Conservation (phyloP, 2,329 filamentous ascomycete species). For the Pyricularia pennisetigena region DNA sequence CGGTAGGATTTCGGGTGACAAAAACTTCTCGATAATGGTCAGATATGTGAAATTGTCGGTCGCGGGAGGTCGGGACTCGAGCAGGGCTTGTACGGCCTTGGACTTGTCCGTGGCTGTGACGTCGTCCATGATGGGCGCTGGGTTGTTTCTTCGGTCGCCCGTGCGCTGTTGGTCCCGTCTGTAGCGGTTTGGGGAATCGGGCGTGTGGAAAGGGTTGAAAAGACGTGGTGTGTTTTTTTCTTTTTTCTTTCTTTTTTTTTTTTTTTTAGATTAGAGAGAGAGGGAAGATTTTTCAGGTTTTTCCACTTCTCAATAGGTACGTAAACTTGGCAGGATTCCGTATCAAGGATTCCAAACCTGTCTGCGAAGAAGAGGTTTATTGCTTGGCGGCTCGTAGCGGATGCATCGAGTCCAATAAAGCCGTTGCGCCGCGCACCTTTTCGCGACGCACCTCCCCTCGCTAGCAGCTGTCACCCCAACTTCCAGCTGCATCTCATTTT, state of each 20-base stretch:
- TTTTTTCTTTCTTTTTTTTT: too few species aligned
- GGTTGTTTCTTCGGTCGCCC: background rate
- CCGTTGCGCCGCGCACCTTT: background rate
- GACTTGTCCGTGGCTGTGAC: constrained; percentile 16
- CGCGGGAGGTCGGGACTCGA: constrained; percentile 38
- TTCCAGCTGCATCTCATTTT: background rate
- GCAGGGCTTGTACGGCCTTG: constrained; percentile 33
- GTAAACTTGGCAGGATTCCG: background rate
- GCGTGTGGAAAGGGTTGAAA: background rate
- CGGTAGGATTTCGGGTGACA: constrained; percentile 57
- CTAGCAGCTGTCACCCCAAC: background rate
- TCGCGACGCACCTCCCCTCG: background rate
- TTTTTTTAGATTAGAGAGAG: too few species aligned
- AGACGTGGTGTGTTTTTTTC: too few species aligned
- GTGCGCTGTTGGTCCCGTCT: background rate
- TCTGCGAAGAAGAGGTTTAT: background rate
- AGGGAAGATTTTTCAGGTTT: background rate
- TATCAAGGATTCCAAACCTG: background rate
- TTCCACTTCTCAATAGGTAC: background rate
- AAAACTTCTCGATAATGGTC: constrained; percentile 65
- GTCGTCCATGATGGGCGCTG: background rate
- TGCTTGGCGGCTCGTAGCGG: background rate
- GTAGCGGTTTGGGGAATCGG: background rate
- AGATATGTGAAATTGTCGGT: constrained; percentile 68
- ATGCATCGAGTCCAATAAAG: background rate